Conservation (phyloP, 352 stramenopile genomes). For the Globisporangium yorkense region DNA sequence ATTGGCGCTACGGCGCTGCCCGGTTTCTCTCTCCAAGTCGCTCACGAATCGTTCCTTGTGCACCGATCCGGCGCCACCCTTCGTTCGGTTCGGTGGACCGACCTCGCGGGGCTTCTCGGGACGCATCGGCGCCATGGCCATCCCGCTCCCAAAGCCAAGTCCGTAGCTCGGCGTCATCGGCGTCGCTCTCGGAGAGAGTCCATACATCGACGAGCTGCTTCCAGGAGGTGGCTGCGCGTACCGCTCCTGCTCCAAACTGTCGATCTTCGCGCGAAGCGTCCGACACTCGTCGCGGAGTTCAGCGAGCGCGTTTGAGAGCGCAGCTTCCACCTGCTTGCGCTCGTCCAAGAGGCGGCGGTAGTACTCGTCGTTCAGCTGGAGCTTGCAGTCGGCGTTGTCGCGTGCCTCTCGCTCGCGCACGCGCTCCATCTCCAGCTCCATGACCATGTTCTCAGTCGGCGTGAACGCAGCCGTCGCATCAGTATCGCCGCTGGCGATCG, state of each 20-base stretch:
- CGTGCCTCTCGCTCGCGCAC: constrained; percentile 20
- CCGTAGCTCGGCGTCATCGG: constrained; percentile 8
- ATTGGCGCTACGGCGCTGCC: constrained; percentile 39
- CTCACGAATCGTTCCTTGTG: constrained; percentile 78
- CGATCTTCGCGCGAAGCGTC: constrained; percentile 27
- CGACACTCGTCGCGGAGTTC: constrained; percentile 33
- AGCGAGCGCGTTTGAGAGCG: constrained; percentile 26
- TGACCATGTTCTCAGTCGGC: constrained; percentile 22
- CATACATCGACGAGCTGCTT: constrained; percentile 1
- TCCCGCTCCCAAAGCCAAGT: not conserved
- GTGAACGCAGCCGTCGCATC: constrained; percentile 20
- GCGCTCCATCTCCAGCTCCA: constrained; percentile 43
- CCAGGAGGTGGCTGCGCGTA: constrained; percentile 13
- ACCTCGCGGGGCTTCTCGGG: constrained; percentile 42
- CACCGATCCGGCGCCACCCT: constrained; percentile 20
- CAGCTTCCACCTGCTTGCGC: constrained; percentile 44
- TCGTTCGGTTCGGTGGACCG: not conserved
- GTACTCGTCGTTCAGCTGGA: constrained; percentile 37
- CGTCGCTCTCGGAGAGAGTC: constrained; percentile 7
- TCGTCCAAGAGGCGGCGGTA: constrained; percentile 38
- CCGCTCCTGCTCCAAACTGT: constrained; percentile 33
- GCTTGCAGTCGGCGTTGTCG: constrained; percentile 30
- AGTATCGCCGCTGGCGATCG: constrained; percentile 8
- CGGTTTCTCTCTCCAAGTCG: constrained; percentile 60
- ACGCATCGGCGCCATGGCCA: constrained; percentile 32